Evolutionary conservation across 139 green algal species (phyloP).

Genomic region (Trebouxia sp.): DNA sequence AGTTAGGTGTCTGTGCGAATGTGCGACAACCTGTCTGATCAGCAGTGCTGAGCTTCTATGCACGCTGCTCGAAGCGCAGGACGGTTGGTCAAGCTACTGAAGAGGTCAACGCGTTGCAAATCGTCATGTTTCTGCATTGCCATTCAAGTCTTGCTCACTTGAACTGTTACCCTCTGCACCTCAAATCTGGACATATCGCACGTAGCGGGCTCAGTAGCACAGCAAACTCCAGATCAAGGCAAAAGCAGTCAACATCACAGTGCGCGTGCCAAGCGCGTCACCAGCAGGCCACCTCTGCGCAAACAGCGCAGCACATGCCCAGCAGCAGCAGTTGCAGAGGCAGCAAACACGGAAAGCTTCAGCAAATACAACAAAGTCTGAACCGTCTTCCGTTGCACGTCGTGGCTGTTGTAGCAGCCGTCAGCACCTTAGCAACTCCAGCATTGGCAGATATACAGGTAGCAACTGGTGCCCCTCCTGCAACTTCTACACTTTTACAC

Average conservation of each 20-base stretch:
- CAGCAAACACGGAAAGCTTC: too few relatives aligned
- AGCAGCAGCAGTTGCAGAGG: not conserved
- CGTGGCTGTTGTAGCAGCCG: not conserved
- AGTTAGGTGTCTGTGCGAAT: too few relatives aligned
- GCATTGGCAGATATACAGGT: not conserved
- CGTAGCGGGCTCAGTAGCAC: not conserved
- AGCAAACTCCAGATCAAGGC: not conserved
- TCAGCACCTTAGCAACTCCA: not conserved
- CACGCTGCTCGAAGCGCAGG: too few relatives aligned
- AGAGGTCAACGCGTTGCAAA: too few relatives aligned
- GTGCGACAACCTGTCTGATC: too few relatives aligned
- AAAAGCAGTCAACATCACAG: too few relatives aligned
- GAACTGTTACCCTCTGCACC: not conserved
- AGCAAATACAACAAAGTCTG: too few relatives aligned
- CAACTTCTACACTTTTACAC: not conserved
- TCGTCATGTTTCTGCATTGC: not conserved
- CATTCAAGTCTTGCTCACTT: not conserved
- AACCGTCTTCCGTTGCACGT: not conserved
- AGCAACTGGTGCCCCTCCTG: not conserved
- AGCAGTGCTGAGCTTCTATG: too few relatives aligned
- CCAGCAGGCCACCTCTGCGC: not conserved
- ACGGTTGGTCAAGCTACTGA: too few relatives aligned
- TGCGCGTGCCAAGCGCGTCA: too few relatives aligned
- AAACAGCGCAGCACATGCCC: too few relatives aligned
- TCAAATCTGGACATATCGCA: not conserved